Evolutionary conservation across 345 rosid genomes (phyloP).

Genomic region (sweet orange (Citrus sinensis)): DNA sequence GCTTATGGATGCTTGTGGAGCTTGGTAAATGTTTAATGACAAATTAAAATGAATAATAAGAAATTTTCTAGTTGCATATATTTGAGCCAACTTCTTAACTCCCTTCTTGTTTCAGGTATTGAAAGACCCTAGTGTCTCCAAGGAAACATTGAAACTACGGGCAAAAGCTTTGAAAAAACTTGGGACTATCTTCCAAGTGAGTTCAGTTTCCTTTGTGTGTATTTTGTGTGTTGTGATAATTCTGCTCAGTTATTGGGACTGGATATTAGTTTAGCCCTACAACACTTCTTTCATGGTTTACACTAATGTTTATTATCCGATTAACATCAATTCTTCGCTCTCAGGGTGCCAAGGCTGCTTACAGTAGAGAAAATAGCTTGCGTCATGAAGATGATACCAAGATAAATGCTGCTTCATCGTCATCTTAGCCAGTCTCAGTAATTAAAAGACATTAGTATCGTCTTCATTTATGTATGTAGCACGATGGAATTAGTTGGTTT

Average conservation of each 20-base stretch:
- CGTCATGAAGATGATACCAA: conserved; percentile 46
- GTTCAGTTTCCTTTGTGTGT: conserved; percentile 10
- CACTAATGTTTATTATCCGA: neutral
- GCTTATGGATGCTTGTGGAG: neutral
- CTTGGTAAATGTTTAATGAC: neutral
- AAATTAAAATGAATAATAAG: neutral
- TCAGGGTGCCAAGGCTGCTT: conserved; percentile 80
- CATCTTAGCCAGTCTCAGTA: conserved; percentile 23
- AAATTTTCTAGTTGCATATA: neutral
- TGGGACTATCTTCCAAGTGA: conserved; percentile 84
- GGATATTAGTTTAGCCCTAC: neutral
- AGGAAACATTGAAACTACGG: conserved; percentile 56
- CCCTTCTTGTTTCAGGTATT: conserved; percentile 53
- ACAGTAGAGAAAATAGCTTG: conserved; percentile 74
- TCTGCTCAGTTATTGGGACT: neutral
- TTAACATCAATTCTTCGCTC: conserved; percentile 12
- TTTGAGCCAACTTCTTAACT: neutral
- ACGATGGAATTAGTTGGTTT: neutral
- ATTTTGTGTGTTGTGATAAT: neutral
- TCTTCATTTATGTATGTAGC: neutral
- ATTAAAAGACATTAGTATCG: neutral
- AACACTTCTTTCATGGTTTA: conserved; percentile 1
- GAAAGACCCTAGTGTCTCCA: conserved; percentile 73
- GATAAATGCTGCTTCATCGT: conserved; percentile 13
- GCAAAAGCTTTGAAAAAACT: conserved; percentile 79